phyloP scores from a whole-genome alignment of 768 basidiomycete species.

The Tylopilus vinaceipallidus region DNA sequence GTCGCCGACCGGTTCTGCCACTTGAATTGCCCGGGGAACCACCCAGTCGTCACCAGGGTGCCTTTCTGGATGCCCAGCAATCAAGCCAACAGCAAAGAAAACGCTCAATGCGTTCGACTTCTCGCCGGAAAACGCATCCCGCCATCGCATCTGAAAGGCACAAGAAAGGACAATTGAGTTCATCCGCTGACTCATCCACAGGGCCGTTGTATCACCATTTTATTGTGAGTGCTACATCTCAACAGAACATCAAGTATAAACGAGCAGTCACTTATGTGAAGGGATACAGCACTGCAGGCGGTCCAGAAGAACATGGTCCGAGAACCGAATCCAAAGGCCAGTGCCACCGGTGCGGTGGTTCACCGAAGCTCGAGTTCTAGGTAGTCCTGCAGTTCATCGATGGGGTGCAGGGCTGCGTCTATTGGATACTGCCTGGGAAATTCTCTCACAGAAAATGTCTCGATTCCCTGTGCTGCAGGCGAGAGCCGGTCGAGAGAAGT shows the following conservation, averaged over 20 bases:
- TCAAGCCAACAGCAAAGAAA: neutral
- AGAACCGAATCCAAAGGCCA: too few species aligned
- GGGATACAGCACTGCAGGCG: slow-evolving; percentile 1
- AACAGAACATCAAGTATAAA: slow-evolving; percentile 5
- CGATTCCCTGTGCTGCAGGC: neutral
- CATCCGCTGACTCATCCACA: slow-evolving; percentile 15
- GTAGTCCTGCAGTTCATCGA: slow-evolving; percentile 26
- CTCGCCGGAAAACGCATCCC: slow-evolving; percentile 2
- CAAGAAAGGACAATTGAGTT: slow-evolving; percentile 13
- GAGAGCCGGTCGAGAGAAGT: slow-evolving; percentile 21
- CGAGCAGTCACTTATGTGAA: neutral
- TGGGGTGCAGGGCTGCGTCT: slow-evolving; percentile 5
- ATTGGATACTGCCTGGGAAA: neutral
- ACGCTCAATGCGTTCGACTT: slow-evolving; percentile 9
- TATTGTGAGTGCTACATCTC: slow-evolving; percentile 8
- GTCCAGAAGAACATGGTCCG: too few species aligned
- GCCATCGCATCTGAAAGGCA: neutral
- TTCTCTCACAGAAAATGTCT: neutral
- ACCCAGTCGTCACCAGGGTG: neutral
- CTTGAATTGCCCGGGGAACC: slow-evolving; percentile 3
- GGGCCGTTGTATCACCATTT: slow-evolving; percentile 3
- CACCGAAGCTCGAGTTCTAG: slow-evolving; percentile 12
- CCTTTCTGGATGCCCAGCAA: neutral
- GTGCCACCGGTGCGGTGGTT: neutral
- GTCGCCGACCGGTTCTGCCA: slow-evolving; percentile 6